Base-by-base conservation (phyloP, 2,329 filamentous ascomycete species). In the Didymella pomorum region DNA sequence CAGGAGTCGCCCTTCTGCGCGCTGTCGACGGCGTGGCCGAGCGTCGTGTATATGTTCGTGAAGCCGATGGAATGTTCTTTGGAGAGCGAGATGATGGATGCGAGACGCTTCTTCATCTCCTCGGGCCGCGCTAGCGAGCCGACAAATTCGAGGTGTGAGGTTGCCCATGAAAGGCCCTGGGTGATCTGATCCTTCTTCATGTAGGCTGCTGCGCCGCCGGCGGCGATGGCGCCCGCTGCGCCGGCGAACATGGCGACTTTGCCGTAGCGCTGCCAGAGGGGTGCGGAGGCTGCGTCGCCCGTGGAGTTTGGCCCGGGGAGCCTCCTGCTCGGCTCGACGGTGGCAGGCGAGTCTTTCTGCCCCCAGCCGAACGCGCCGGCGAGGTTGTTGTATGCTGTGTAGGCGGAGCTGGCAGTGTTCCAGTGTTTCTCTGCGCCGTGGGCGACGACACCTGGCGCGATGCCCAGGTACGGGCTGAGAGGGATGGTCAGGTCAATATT, bases 111-210 rank as follows among this genome's bases (percentile, higher is more conserved):
- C 66, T 88, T 87, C 64, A 98, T 81, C 71, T 97, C 93, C 68
- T 93, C 90, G 4, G 87, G 87, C n/a, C 91, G 87, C 46, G 91
- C 90, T 8, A 99, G 84, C 70, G 92, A 96, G 2, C 93, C 92
- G 1, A 98, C 91, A 70, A 98, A 99, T 76, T 95, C 91, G 25
- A 99, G 86, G 77, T 99, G 95, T 33, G 91, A 95, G 16, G 89
- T 87, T 14, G 91, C 91, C 93, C 93, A 98, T 10, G 82, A 82
- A 80, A 89, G 89, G 8, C 93, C 90, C 59, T 89, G 84, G 2
- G 84, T 86, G 61, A 98, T 86, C 63, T 92, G 88, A 29, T 96
- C 91, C 53, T 92, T 87, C 69, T 95, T 93, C 69, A 90, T 82
- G 80, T 96, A 98, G 11, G 94, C 90, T 8, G 93, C 93, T 0